Base-by-base conservation (phyloP, 139 green algal species). In the Coccomyxa sp. region DNA sequence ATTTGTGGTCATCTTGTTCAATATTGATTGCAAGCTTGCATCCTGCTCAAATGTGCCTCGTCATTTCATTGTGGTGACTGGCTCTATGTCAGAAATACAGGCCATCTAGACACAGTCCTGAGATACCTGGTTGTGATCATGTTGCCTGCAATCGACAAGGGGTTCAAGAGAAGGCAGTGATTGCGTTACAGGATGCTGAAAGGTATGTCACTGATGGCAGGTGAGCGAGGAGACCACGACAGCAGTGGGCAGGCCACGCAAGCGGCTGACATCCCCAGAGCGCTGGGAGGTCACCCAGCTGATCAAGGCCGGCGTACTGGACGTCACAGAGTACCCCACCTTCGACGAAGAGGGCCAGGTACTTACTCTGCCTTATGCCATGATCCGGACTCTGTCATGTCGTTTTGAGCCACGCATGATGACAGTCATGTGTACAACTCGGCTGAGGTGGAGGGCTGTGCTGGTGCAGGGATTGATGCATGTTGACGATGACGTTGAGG, bases 311-410 rank as follows among this genome's bases (percentile, higher is more conserved):
- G 96, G 96, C 16, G 96, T 99, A 74, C 90, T 99, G 74, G 88
- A 94, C 79, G 90, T 94, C 27, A 77, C 86, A 10, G 97, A 99
- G 83, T 97, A 97, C 84, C 95, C 96, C 0, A 90, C 89, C 38
- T 98, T 93, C 81, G 95, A 99, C 82, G 95, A 98, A 81, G 88
- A 90, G 75, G 91, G 85, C 59, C 27, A 76, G 45, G 27, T 71
- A 38, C 32, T 79, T 76, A 1, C 63, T 14, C 1, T 11, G 63
- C 63, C 63, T 71, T 11, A 51, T 51, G 38, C 38, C 38, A 51
- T 51, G 80, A 85, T 32, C 60, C 60, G 32, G 88, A 88, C 10
- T 18, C 71, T 57, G 71, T 27, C 21, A 28, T 18, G 13, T 30
- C 1, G 0, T 18, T 0, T 32, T 78, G 71, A 30, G 71, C 21